A percentile compares a stretch with the other conserved stretches of the same genome.
These are phyloP conservation scores for Pistacia vera DNA, from an alignment of 345 rosid species.

Conservation along the genomic window DNA sequence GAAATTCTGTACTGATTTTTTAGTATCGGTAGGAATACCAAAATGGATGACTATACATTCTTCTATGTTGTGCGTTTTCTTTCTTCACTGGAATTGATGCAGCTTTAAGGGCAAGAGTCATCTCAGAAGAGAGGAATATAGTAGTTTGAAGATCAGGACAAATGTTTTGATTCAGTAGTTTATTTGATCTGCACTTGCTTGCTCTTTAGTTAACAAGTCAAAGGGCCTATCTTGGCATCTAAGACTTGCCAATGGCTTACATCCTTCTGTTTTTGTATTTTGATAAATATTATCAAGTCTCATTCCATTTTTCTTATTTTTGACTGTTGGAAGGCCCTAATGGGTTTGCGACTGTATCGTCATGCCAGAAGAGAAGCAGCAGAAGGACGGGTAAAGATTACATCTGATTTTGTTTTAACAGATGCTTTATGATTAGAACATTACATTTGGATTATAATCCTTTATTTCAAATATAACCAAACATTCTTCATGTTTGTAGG, in stretches of 20 bases:
- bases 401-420: neutral
- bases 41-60: too few relatives aligned
- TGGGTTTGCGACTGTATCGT: conserved; percentile 60
- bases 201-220: neutral
- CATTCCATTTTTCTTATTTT: neutral
- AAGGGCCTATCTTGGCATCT: neutral
- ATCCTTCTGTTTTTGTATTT: too few relatives aligned
- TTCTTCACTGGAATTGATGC: too few relatives aligned
- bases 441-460: neutral
- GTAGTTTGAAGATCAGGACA: neutral
- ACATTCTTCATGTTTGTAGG: conserved; percentile 34
- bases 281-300: neutral
- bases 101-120: too few relatives aligned
- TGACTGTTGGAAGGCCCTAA: conserved; percentile 48
- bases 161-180: neutral
- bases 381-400: conserved; percentile 60
- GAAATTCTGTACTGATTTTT: too few relatives aligned
- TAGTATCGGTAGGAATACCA: too few relatives aligned
- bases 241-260: neutral
- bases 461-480: conserved; percentile 8
- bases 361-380: conserved; percentile 54
- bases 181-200: neutral
- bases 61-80: too few relatives aligned
- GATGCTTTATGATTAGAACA: neutral
- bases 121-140: neutral